Evolutionary conservation across 345 rosid genomes (phyloP), one percentile per base, ranked within the genome.

Genomic region (Litchi chinensis): DNA sequence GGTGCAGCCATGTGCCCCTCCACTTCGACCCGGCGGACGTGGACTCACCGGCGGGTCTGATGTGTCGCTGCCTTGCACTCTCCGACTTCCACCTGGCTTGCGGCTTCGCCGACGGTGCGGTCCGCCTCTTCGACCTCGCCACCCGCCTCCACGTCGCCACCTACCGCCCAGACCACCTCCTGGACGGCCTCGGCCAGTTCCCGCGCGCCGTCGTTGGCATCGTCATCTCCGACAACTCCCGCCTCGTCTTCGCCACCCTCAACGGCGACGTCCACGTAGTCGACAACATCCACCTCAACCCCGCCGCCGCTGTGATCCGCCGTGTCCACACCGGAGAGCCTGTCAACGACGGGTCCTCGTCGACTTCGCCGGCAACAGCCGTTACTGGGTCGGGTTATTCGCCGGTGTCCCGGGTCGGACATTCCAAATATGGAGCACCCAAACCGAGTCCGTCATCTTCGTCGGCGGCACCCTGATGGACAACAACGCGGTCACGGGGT

Each of bases 381-480:
- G 86, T 0, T 92, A 91, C 89, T 95, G 99, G 99, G 97, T 91
- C n/a, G 99, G 98, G 7, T 91, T 95, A 5, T 93, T 88, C 69
- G 99, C 98, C 0, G 99, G 99, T 0, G 88, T 88, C 0, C 95
- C 95, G 0, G 96, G 91, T 22, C 93, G 89, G 48, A 92, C 98
- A 4, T 89, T 91, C 75, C 97, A 77, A 60, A 88, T 96, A 8
- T 96, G 99, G 99, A 85, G 93, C 66, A 85, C 88, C 0, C 72
- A 79, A 77, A 74, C 84, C 0, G 98, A 91, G 77, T 88, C 85
- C 66, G 79, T 82, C 0, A 81, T 87, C 0, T 90, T 86, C 70
- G 84, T 89, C 2, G 96, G 90, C 22, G 91, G 94, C 15, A 5
- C 88, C 0, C 70, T 96, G 50, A 94, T 98, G 0, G 92, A 94